These are phyloP conservation scores for Rhizopus sp. DNA, from an alignment of 371 early-diverging fungal species.

Conservation along the genomic window DNA sequence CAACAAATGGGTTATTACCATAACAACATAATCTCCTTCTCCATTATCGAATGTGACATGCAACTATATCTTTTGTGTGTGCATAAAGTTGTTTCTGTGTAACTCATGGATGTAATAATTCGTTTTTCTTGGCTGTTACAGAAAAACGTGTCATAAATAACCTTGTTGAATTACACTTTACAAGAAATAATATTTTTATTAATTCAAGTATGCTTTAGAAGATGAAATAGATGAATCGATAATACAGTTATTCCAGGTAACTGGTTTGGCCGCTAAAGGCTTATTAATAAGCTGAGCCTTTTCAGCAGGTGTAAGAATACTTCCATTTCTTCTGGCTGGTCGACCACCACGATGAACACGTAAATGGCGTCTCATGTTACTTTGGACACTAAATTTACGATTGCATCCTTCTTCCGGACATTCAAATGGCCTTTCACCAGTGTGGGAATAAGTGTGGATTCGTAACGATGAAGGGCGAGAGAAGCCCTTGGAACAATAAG, in stretches of 20 bases:
- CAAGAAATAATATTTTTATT: no score
- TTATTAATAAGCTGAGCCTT: conserved; percentile 28
- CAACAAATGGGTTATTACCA: no score
- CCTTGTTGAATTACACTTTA: no score
- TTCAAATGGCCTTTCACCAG: conserved; percentile 75
- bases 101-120: no score
- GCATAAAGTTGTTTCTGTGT: no score
- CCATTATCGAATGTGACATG: no score
- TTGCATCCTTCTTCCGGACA: conserved; percentile 68
- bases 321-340: conserved; percentile 22
- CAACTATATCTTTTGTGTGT: no score
- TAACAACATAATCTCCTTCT: no score
- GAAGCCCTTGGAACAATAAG: conserved; percentile 68
- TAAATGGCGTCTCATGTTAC: conserved; percentile 77
- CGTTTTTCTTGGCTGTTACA: no score
- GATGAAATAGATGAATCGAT: background rate
- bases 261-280: conserved; percentile 29
- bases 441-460: conserved; percentile 75
- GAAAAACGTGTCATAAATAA: no score
- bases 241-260: background rate
- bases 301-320: conserved; percentile 13
- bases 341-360: conserved; percentile 46
- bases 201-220: background rate
- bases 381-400: conserved; percentile 74
- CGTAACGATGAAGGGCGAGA: conserved; percentile 72